These are phyloP conservation scores for Neofusicoccum kwambonambiense DNA, from an alignment of 2,329 filamentous ascomycete species.

Conservation along the genomic window DNA sequence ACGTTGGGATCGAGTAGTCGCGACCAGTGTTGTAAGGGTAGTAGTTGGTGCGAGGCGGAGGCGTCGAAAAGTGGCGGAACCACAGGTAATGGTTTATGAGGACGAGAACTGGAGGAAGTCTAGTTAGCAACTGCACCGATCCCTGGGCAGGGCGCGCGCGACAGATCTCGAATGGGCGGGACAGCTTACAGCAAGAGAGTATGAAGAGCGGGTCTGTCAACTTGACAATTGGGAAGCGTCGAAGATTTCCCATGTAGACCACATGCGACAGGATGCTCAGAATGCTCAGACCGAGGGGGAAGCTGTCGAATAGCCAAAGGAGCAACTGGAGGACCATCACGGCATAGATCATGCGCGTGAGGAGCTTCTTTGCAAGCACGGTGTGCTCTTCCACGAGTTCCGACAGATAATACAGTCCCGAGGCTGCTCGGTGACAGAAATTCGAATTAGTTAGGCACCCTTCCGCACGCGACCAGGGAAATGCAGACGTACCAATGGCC, in stretches of 20 bases:
- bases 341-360: conserved; percentile 79
- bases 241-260: conserved; percentile 85
- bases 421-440: conserved; percentile 56
- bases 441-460: not conserved
- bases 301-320: conserved; percentile 78
- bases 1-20: conserved; percentile 68
- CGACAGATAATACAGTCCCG: conserved; percentile 97
- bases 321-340: conserved; percentile 73
- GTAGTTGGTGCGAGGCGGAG: conserved; percentile 48
- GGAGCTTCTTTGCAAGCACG: conserved; percentile 82
- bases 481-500: conserved; percentile 70
- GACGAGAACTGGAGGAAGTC: conserved; percentile 63
- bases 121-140: not conserved
- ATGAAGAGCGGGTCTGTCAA: conserved; percentile 85
- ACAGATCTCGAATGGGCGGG: not conserved
- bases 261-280: conserved; percentile 79
- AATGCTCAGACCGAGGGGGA: conserved; percentile 71
- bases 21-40: conserved; percentile 61
- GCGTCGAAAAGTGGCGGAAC: conserved; percentile 85
- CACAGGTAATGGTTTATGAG: conserved; percentile 90
- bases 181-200: conserved; percentile 68
- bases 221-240: conserved; percentile 73
- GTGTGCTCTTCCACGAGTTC: conserved; percentile 98
- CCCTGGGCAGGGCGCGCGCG: not conserved
- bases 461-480: not conserved